Evolutionary conservation across 1,284 basidiomycete genomes (phyloP).

Genomic region (Austroboletus novae-zelandiae): DNA sequence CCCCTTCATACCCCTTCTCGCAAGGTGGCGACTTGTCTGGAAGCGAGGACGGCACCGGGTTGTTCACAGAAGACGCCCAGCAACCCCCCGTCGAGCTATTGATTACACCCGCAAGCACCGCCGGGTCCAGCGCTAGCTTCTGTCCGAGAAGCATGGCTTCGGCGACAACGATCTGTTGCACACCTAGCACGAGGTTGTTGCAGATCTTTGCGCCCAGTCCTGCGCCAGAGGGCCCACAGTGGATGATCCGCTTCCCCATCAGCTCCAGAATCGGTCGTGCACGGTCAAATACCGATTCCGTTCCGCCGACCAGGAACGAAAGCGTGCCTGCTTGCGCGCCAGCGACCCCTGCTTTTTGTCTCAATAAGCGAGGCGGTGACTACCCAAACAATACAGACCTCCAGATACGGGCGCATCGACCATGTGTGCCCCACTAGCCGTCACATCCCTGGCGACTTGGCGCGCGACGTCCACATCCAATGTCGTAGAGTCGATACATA

Average conservation of each 20-base stretch:
- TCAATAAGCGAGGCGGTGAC: constrained; percentile 3
- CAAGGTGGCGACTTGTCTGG: constrained; percentile 76
- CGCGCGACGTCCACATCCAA: constrained; percentile 76
- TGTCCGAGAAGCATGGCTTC: constrained; percentile 87
- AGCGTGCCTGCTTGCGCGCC: constrained; percentile 84
- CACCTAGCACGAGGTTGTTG: constrained; percentile 80
- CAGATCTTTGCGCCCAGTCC: constrained; percentile 87
- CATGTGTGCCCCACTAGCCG: constrained; percentile 65
- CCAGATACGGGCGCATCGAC: constrained; percentile 92
- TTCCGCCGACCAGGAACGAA: constrained; percentile 90
- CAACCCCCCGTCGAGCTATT: constrained; percentile 83
- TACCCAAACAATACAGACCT: constrained; percentile 45
- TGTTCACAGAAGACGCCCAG: constrained; percentile 85
- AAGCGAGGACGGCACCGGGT: constrained; percentile 78
- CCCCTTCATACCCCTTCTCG: constrained; percentile 80
- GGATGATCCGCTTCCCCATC: constrained; percentile 82
- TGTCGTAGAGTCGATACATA: constrained; percentile 88
- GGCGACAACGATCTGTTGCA: constrained; percentile 74
- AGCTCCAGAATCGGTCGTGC: constrained; percentile 60
- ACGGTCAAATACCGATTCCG: constrained; percentile 53
- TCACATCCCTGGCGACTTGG: constrained; percentile 56
- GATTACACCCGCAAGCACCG: constrained; percentile 75
- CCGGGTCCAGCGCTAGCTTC: constrained; percentile 72
- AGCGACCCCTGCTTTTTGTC: constrained; percentile 55
- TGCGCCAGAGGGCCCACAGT: constrained; percentile 85